Conservation (phyloP, 805 yeast genomes). For the Suhomyces tanzawaensis region DNA sequence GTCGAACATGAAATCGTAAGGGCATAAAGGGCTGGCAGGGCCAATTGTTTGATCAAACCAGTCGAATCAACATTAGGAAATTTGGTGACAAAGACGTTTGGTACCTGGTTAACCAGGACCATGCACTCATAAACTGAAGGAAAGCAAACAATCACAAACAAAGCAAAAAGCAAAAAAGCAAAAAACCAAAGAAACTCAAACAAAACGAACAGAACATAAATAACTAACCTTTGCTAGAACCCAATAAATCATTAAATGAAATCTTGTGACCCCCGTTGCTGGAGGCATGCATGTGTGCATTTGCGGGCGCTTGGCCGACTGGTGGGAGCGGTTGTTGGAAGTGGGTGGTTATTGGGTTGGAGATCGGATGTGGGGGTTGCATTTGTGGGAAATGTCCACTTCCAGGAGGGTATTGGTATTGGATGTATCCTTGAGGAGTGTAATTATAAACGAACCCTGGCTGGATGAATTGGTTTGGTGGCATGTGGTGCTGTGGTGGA, state of each 20-base stretch:
- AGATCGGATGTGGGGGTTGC: neutral
- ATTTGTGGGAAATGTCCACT: slow-evolving; percentile 1
- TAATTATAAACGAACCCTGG: slow-evolving; percentile 33
- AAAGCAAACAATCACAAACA: neutral
- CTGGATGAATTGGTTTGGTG: slow-evolving; percentile 17
- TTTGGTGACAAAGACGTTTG: neutral
- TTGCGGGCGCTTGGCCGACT: slow-evolving; percentile 3
- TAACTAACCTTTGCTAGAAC: slow-evolving; percentile 20
- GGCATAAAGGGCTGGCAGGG: neutral
- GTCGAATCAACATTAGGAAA: slow-evolving; percentile 4
- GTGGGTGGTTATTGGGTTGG: slow-evolving; percentile 8
- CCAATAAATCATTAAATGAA: slow-evolving; percentile 39
- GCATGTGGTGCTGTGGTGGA: slow-evolving; percentile 6
- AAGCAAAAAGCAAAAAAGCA: neutral
- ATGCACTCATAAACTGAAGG: slow-evolving; percentile 3
- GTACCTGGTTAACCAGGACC: neutral
- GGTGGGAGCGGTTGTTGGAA: slow-evolving; percentile 11
- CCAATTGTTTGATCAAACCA: slow-evolving; percentile 6
- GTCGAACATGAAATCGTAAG: neutral
- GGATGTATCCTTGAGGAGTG: slow-evolving; percentile 32
- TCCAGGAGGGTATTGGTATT: slow-evolving; percentile 26
- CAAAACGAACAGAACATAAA: neutral
- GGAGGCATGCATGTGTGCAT: slow-evolving; percentile 1
- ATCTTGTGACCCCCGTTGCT: slow-evolving; percentile 33
- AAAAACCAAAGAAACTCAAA: neutral